Conservation (phyloP, 768 basidiomycete species). For the Leccinum subgranulosum region DNA sequence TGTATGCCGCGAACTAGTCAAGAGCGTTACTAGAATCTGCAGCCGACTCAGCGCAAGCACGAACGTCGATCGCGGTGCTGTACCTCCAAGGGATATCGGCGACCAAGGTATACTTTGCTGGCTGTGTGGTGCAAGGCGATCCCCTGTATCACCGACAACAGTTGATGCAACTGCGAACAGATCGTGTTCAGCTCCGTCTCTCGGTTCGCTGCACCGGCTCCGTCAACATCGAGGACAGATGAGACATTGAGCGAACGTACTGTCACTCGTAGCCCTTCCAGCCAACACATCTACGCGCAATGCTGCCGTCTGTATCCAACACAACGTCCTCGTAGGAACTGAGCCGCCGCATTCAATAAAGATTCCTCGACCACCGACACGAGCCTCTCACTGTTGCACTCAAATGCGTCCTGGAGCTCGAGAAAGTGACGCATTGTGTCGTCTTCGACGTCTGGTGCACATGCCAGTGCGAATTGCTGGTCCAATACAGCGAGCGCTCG, state of each 20-base stretch:
- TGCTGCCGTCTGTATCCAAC: slow-evolving; percentile 57
- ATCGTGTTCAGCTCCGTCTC: slow-evolving; percentile 47
- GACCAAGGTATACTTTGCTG: slow-evolving; percentile 69
- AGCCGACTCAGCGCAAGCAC: slow-evolving; percentile 5
- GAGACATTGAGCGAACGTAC: slow-evolving; percentile 26
- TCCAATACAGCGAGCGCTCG: slow-evolving; percentile 57
- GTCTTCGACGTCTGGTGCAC: slow-evolving; percentile 40
- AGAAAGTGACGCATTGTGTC: slow-evolving; percentile 54
- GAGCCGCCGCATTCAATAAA: slow-evolving; percentile 7
- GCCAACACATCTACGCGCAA: slow-evolving; percentile 48
- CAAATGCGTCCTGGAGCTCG: slow-evolving; percentile 72
- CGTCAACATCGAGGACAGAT: slow-evolving; percentile 2
- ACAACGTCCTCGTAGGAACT: slow-evolving; percentile 68
- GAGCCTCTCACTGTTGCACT: slow-evolving; percentile 67
- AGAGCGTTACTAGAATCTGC: slow-evolving; percentile 69
- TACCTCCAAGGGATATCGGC: slow-evolving; percentile 68
- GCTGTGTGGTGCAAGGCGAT: slow-evolving; percentile 62
- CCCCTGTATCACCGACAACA: slow-evolving; percentile 75
- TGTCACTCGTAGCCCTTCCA: slow-evolving; percentile 43
- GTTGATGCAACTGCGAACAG: slow-evolving; percentile 51
- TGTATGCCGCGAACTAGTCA: slow-evolving; percentile 68
- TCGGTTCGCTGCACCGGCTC: slow-evolving; percentile 34
- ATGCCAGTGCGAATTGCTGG: slow-evolving; percentile 49
- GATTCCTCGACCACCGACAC: neutral
- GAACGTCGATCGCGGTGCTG: neutral